phyloP scores from a whole-genome alignment of 805 yeast species.

The Cyberlindnera xishuangbannaensis region DNA sequence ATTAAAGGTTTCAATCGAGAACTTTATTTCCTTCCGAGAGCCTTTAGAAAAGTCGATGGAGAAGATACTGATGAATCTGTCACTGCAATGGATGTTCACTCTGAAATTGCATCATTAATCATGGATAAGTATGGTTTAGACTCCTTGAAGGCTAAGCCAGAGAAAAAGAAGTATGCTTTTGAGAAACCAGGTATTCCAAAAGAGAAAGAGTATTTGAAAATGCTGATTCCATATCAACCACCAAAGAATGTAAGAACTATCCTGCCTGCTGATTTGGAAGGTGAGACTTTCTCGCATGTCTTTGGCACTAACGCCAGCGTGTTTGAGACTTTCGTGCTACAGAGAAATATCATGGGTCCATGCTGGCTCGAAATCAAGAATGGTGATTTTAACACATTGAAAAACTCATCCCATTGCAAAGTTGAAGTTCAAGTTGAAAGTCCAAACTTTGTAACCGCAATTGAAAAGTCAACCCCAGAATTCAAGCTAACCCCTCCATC shows the following conservation, averaged over 20 bases:
- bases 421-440: slow-evolving; percentile 59
- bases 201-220: slow-evolving; percentile 73
- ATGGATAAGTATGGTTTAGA: slow-evolving; percentile 57
- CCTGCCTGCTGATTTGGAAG: slow-evolving; percentile 60
- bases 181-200: slow-evolving; percentile 76
- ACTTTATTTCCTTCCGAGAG: slow-evolving; percentile 72
- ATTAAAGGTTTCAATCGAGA: slow-evolving; percentile 65
- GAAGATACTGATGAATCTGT: slow-evolving; percentile 36
- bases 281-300: slow-evolving; percentile 70
- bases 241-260: slow-evolving; percentile 43
- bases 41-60: slow-evolving; percentile 38
- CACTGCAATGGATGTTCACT: slow-evolving; percentile 62
- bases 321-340: slow-evolving; percentile 82
- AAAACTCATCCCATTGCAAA: slow-evolving; percentile 72
- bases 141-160: slow-evolving; percentile 63
- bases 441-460: slow-evolving; percentile 43
- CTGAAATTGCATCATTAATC: slow-evolving; percentile 66
- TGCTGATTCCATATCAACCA: slow-evolving; percentile 68
- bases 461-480: slow-evolving; percentile 35
- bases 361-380: slow-evolving; percentile 82
- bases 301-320: slow-evolving; percentile 72
- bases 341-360: slow-evolving; percentile 90
- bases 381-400: slow-evolving; percentile 52
- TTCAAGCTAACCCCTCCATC: slow-evolving; percentile 49
- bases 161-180: slow-evolving; percentile 78